Conservation (phyloP, 305 asterid genomes). For the Fraxinus xanthoxyloides region DNA sequence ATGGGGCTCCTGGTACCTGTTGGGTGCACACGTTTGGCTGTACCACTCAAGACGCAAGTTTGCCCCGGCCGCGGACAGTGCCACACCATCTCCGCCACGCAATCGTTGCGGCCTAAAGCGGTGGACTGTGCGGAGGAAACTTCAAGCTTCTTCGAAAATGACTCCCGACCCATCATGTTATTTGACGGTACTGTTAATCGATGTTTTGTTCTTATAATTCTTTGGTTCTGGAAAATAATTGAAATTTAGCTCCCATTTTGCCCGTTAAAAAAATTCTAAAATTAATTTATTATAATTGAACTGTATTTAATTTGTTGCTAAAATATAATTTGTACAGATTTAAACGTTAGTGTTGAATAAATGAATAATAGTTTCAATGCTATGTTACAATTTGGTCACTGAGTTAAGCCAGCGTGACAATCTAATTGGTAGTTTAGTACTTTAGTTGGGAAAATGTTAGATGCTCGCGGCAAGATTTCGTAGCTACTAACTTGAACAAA, state of each 20-base stretch:
- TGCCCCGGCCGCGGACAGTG: slow-evolving; percentile 31
- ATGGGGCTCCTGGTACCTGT: slow-evolving; percentile 53
- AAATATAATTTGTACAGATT: not conserved
- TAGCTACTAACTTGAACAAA: not conserved
- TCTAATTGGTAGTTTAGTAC: not conserved
- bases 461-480: not conserved
- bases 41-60: slow-evolving; percentile 32
- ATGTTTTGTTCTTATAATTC: not conserved
- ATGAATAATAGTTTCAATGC: not conserved
- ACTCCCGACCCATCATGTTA: slow-evolving; percentile 88
- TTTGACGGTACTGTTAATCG: slow-evolving; percentile 62
- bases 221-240: not conserved
- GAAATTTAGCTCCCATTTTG: too few species aligned
- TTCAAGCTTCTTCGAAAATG: slow-evolving; percentile 63
- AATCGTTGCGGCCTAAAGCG: slow-evolving; percentile 39
- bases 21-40: slow-evolving; percentile 21
- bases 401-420: not conserved
- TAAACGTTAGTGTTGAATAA: not conserved
- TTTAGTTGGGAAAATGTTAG: not conserved
- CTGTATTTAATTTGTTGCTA: not conserved
- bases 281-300: not conserved
- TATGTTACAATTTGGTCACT: not conserved
- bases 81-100: slow-evolving; percentile 29
- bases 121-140: slow-evolving; percentile 75
- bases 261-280: too few species aligned